Base-by-base conservation (phyloP, 192 early-diverging fungal genomes). In the Umbelopsis vinacea region DNA sequence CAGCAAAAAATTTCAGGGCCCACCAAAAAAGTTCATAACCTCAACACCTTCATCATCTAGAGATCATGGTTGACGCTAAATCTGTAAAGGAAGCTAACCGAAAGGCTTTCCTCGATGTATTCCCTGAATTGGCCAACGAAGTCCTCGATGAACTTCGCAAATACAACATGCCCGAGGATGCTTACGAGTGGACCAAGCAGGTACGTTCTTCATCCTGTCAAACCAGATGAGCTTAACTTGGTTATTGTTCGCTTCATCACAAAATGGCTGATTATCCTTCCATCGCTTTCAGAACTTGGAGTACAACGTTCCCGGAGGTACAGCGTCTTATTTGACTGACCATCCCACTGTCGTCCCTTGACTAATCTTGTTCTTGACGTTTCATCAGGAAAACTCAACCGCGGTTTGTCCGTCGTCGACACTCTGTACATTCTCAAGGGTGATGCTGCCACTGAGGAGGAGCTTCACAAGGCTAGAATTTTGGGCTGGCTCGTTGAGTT, bases 401-500 rank as follows among this genome's bases (percentile, higher is more conserved):
- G 97, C 79, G 97, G 97, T 26, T 82, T 98, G 66, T 95, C 96
- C 4, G 97, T 99, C 19, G 91, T 94, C 29, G 95, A 96, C 74
- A 92, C 97, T 4, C 84, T 97, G 54, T 80, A 87, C 69, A 92
- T 94, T 26, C 83, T 98, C 75, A 88, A 92, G 66, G 85, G 87
- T 53, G 92, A 91, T 68, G 45, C 77, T 60, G 83, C 96, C 40
- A 90, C 93, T 38, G 79, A 84, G 29, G 92, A 95, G 46, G 92
- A 98, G 81, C 86, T 93, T 67, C 87, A 91, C 74, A 89, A 93
- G 79, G 95, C 97, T 45, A 86, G 94, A 79, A 86, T 96, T 35
- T 84, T 98, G 22, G 97, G 97, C 11, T 99, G 97, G 97, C 88
- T 92, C 54, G 87, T 98, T 74, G 97, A 99, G 79, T 89, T 88